These are phyloP conservation scores for Haplosporangium gracile DNA, from an alignment of 192 early-diverging fungal genomes.

Conservation along the genomic window DNA sequence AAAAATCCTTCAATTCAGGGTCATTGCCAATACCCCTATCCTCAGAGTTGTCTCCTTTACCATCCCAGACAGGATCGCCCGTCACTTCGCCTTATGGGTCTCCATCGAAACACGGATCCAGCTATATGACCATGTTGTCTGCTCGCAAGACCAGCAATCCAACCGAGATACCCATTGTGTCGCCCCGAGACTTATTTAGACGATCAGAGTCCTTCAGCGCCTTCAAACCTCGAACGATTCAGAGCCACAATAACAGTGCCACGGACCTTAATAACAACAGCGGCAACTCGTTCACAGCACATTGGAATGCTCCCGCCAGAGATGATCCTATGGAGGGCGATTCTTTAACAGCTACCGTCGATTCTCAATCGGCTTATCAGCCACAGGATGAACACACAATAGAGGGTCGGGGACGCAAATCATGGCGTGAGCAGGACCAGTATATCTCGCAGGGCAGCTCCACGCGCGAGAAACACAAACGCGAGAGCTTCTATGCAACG, in stretches of 20 bases:
- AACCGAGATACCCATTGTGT: conserved; percentile 13
- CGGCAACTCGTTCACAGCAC: background rate
- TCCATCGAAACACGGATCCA: conserved; percentile 28
- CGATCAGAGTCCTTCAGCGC: conserved; percentile 45
- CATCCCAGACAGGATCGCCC: conserved; percentile 17
- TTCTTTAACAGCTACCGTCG: background rate
- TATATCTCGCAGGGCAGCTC: conserved; percentile 4
- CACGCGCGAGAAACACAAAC: conserved; percentile 44
- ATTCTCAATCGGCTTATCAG: background rate
- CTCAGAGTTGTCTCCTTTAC: conserved; percentile 16
- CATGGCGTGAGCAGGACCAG: conserved; percentile 34
- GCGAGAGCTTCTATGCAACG: conserved; percentile 50
- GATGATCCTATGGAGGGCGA: conserved; percentile 30
- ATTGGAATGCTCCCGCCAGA: conserved; percentile 2
- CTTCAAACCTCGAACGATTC: conserved; percentile 34
- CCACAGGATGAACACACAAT: background rate
- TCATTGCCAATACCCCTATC: conserved; percentile 22
- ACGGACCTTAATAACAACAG: conserved; percentile 15
- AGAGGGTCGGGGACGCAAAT: conserved; percentile 1
- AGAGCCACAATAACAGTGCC: conserved; percentile 26
- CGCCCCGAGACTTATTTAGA: conserved; percentile 36
- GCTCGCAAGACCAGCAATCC: conserved; percentile 32
- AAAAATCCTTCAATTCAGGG: conserved; percentile 44
- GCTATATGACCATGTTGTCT: conserved; percentile 34
- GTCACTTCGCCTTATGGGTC: conserved; percentile 41